Percentiles rank a stretch among this genome's conserved stretches.
Evolutionary conservation across 116 monocot species (phyloP).

Genomic region (Phalaenopsis hybrid): DNA sequence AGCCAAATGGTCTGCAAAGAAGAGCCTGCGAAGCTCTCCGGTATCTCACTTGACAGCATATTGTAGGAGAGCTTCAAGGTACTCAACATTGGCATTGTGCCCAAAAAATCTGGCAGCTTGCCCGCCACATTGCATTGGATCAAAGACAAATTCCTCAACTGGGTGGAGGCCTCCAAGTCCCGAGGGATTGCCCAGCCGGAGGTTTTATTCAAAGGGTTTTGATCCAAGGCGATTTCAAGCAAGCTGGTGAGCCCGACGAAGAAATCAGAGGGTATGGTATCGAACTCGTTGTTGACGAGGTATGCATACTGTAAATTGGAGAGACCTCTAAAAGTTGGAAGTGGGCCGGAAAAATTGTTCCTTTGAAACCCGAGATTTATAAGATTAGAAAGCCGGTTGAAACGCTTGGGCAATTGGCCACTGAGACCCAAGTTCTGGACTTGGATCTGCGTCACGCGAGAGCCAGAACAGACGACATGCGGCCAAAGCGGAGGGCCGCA

Average conservation of each 20-base stretch:
- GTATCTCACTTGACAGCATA: conserved; percentile 51
- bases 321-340: conserved; percentile 68
- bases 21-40: conserved; percentile 33
- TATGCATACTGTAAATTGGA: conserved; percentile 47
- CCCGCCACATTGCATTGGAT: conserved; percentile 50
- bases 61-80: conserved; percentile 48
- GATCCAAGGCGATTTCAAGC: conserved; percentile 46
- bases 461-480: conserved; percentile 51
- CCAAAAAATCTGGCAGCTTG: conserved; percentile 55
- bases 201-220: conserved; percentile 47
- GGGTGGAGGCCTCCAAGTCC: conserved; percentile 33
- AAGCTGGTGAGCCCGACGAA: conserved; percentile 54
- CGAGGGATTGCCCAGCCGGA: conserved; percentile 56
- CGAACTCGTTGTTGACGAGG: conserved; percentile 53
- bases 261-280: conserved; percentile 77
- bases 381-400: conserved; percentile 59
- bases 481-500: conserved; percentile 60
- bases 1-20: conserved; percentile 49
- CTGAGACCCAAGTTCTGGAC: conserved; percentile 45
- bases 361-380: conserved; percentile 66
- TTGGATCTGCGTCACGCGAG: conserved; percentile 68
- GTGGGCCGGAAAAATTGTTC: conserved; percentile 51
- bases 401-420: conserved; percentile 46
- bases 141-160: conserved; percentile 49
- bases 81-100: conserved; percentile 38